Evolutionary conservation across 2,329 filamentous ascomycete genomes (phyloP), one percentile per base, ranked within the genome.

Genomic region (Diplodia seriata): DNA sequence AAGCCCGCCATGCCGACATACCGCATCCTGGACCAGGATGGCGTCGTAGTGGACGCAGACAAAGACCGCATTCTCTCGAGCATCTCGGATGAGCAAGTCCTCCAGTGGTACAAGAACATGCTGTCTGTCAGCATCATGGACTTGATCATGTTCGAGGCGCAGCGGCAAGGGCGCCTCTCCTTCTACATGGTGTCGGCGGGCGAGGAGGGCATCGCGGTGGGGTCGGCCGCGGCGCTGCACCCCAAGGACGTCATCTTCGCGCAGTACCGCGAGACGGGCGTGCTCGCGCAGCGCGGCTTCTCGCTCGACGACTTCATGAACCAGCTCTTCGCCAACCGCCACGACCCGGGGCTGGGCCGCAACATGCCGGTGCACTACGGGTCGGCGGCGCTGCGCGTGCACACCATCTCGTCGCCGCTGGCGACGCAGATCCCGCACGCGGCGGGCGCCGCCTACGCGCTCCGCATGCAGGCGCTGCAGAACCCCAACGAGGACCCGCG

Each of bases 301-400:
- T 91, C 88, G 0, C 84, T 96, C 55, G 88, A 89, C 57, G 89
- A 98, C 69, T 98, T 98, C 76, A 98, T 99, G 95, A 91, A 88
- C 73, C 95, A 99, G 78, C 82, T 99, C 9, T 97, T 98, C 81
- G 89, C 94, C 23, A 98, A 97, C 76, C 86, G 83, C 66, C 87
- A 92, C 70, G 95, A 99, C 73, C 79, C 85, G 0, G 94, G 94
- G 1, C 86, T 85, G 69, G 95, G 94, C 1, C 88, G 94, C 70
- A 98, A 97, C 75, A 99, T 99, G 95, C 95, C 95, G 0, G 92
- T 98, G 15, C 95, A 99, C 80, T 99, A 98, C 75, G 94, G 94
- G 56, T 93, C 91, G 78, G 87, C 85, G 68, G 89, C 92, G 71
- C 83, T 96, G 68, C 93, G 97, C 73, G 93, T 97, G 89, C 92